phyloP scores from a whole-genome alignment of 140 eudicot genomes.

The Erigeron philadelphicus region DNA sequence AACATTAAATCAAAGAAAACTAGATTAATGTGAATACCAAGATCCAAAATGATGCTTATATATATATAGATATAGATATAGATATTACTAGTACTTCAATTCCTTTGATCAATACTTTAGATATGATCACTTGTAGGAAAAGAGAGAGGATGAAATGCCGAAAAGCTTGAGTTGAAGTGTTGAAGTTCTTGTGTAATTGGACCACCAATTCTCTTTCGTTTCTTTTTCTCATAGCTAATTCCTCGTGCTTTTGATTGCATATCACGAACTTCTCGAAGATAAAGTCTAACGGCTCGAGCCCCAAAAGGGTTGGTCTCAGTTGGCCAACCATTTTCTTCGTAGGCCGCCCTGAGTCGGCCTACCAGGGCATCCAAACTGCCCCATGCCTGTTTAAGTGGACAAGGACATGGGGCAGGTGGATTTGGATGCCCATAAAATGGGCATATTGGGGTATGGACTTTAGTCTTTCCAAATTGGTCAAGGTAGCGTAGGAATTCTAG shows the following conservation, averaged over 20 bases:
- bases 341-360: slow-evolving; percentile 84
- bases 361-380: slow-evolving; percentile 80
- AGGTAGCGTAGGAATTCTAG: slow-evolving; percentile 81
- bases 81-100: background rate
- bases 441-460: slow-evolving; percentile 64
- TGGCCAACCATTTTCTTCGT: slow-evolving; percentile 76
- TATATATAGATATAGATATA: background rate
- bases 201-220: slow-evolving; percentile 49
- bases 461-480: slow-evolving; percentile 86
- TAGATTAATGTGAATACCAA: slow-evolving; percentile 17
- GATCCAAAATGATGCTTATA: slow-evolving; percentile 18
- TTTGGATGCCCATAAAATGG: slow-evolving; percentile 79
- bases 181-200: slow-evolving; percentile 42
- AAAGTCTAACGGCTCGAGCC: slow-evolving; percentile 83
- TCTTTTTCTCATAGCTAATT: slow-evolving; percentile 81
- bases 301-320: slow-evolving; percentile 83
- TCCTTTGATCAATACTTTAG: slow-evolving; percentile 9
- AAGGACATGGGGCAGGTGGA: slow-evolving; percentile 91
- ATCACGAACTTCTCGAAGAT: slow-evolving; percentile 80
- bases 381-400: slow-evolving; percentile 90
- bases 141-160: slow-evolving; percentile 32
- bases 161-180: slow-evolving; percentile 25
- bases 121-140: slow-evolving; percentile 39
- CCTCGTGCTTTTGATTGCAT: slow-evolving; percentile 86
- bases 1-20: slow-evolving; percentile 15